A percentile compares a stretch with the other conserved stretches of the same genome.
Conservation (phyloP, 2,329 filamentous ascomycete genomes). For the Elsinoe perseae region DNA sequence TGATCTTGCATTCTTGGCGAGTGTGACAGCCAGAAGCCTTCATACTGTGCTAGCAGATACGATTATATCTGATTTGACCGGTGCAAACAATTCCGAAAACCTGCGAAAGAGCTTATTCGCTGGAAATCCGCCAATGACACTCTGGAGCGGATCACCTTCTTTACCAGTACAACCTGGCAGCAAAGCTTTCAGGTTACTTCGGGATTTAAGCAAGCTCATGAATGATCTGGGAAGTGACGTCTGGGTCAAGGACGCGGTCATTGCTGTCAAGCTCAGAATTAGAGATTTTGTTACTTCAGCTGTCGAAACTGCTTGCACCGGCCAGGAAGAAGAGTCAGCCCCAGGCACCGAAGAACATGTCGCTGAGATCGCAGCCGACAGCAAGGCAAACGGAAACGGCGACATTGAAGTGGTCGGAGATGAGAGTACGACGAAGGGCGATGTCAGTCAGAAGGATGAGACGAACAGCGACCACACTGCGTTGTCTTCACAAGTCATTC, state of each 20-base stretch:
- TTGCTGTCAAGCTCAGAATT: constrained; percentile 53
- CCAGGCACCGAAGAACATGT: neutral
- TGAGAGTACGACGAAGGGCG: constrained; percentile 18
- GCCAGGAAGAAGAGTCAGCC: neutral
- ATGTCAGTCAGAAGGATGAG: neutral
- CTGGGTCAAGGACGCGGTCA: constrained; percentile 66
- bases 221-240: constrained; percentile 63
- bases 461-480: neutral
- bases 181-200: constrained; percentile 62
- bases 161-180: constrained; percentile 75
- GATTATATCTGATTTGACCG: constrained; percentile 34
- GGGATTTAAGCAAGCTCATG: constrained; percentile 60
- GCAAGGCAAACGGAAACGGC: constrained; percentile 15
- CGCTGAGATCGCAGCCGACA: neutral
- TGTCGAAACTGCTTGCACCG: constrained; percentile 27
- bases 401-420: constrained; percentile 19
- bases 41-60: constrained; percentile 54
- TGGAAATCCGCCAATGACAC: constrained; percentile 51
- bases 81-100: neutral
- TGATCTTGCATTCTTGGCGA: neutral
- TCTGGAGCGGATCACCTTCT: constrained; percentile 74
- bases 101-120: constrained; percentile 2
- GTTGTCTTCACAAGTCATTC: constrained; percentile 19
- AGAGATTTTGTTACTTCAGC: constrained; percentile 43
- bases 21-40: constrained; percentile 42